These are phyloP conservation scores for Blastobotrys malaysiensis DNA, from an alignment of 1,139 yeast species.

Conservation along the genomic window DNA sequence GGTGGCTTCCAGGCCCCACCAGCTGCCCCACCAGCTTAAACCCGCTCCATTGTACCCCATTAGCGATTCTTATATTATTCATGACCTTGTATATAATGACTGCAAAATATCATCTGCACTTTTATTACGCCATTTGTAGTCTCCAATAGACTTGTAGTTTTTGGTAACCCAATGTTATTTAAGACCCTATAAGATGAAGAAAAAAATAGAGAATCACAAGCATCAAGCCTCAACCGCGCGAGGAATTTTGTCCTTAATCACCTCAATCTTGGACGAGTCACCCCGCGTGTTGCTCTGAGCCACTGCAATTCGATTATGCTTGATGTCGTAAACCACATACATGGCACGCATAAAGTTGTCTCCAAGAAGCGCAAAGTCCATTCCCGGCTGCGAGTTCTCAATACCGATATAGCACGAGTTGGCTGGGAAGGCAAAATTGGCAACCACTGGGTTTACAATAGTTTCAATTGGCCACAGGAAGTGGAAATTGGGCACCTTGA, in stretches of 20 bases:
- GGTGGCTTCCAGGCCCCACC: constrained; percentile 42
- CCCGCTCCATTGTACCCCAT: background rate
- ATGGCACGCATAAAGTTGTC: constrained; percentile 51
- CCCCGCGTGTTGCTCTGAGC: constrained; percentile 41
- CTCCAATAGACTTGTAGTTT: too few relatives aligned
- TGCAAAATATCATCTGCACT: background rate
- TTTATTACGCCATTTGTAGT: too few relatives aligned
- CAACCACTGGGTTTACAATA: constrained; percentile 30
- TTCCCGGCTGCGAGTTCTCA: constrained; percentile 27
- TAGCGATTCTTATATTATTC: background rate
- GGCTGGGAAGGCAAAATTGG: constrained; percentile 32
- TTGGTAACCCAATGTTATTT: background rate
- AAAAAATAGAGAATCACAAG: background rate
- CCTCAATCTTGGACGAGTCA: constrained; percentile 26
- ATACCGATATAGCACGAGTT: constrained; percentile 36
- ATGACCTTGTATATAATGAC: constrained; percentile 2
- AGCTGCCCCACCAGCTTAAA: background rate
- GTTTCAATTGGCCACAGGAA: constrained; percentile 37
- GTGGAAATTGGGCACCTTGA: constrained; percentile 44
- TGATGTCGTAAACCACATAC: constrained; percentile 52
- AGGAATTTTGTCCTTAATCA: constrained; percentile 28
- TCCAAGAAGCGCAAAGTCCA: constrained; percentile 38
- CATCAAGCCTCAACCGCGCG: constrained; percentile 15
- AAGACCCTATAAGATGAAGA: background rate
- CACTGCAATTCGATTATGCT: constrained; percentile 45